Conservation (phyloP, 768 basidiomycete genomes). For the Boletus sensibilis region DNA sequence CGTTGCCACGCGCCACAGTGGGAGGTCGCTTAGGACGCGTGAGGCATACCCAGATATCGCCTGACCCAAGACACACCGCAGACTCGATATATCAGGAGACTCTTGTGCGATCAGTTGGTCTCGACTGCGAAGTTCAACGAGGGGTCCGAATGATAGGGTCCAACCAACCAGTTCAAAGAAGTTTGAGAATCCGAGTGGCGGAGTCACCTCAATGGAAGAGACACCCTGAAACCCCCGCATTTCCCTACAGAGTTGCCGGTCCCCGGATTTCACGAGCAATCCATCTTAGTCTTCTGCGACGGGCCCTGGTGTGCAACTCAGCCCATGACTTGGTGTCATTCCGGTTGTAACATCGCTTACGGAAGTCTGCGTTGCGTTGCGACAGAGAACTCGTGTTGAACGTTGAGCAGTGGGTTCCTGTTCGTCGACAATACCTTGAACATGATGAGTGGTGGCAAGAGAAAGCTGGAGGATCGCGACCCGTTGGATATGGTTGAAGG, state of each 20-base stretch:
- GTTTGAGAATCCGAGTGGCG: background rate
- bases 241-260: slow-evolving; percentile 18
- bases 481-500: slow-evolving; percentile 5
- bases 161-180: background rate
- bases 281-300: background rate
- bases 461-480: slow-evolving; percentile 15
- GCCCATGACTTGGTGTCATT: background rate
- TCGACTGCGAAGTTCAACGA: slow-evolving; percentile 1
- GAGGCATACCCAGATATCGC: background rate
- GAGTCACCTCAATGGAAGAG: background rate
- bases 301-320: background rate
- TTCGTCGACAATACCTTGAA: background rate
- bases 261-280: slow-evolving; percentile 2
- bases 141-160: background rate
- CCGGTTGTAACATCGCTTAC: slow-evolving; percentile 6
- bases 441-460: slow-evolving; percentile 23
- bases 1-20: slow-evolving; percentile 6
- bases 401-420: background rate
- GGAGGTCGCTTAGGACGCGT: background rate
- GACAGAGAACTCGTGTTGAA: background rate
- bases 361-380: background rate
- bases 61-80: background rate
- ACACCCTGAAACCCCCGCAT: background rate
- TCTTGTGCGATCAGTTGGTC: background rate
- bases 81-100: background rate